These are phyloP conservation scores for Pyrenochaeta sp. DNA, from an alignment of 2,329 filamentous ascomycete species.

Conservation along the genomic window DNA sequence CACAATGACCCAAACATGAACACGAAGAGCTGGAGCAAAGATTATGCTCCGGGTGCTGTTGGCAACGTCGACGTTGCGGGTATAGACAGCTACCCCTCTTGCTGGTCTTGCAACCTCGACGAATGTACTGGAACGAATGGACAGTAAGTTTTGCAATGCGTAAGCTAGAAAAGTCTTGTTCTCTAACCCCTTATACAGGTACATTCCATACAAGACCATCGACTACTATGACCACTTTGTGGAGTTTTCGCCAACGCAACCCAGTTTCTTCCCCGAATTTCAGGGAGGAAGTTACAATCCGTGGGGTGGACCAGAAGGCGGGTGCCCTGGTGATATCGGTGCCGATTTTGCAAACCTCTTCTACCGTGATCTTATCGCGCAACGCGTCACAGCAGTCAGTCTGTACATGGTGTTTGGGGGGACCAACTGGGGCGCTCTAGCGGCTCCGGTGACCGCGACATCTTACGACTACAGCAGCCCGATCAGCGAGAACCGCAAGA, in stretches of 20 bases:
- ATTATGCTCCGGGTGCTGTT: conserved; percentile 61
- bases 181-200: conserved; percentile 31
- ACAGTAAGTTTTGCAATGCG: conserved; percentile 29
- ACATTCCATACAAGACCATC: conserved; percentile 63
- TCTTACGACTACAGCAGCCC: conserved; percentile 72
- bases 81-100: conserved; percentile 62
- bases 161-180: background rate
- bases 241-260: conserved; percentile 55
- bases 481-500: conserved; percentile 65
- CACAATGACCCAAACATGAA: conserved; percentile 69
- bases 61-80: conserved; percentile 66
- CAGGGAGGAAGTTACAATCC: conserved; percentile 69
- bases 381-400: conserved; percentile 67
- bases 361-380: conserved; percentile 69
- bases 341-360: conserved; percentile 70
- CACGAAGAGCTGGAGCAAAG: conserved; percentile 66
- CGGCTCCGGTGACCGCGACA: conserved; percentile 65
- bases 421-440: conserved; percentile 69
- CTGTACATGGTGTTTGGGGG: conserved; percentile 73
- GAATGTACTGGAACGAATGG: conserved; percentile 70
- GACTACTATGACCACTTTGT: conserved; percentile 60
- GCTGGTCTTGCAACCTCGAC: conserved; percentile 70
- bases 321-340: conserved; percentile 63
- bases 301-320: conserved; percentile 68
- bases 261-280: conserved; percentile 67